Evolutionary conservation across 352 stramenopile species (phyloP).

Genomic region (Phytophthora lateralis): DNA sequence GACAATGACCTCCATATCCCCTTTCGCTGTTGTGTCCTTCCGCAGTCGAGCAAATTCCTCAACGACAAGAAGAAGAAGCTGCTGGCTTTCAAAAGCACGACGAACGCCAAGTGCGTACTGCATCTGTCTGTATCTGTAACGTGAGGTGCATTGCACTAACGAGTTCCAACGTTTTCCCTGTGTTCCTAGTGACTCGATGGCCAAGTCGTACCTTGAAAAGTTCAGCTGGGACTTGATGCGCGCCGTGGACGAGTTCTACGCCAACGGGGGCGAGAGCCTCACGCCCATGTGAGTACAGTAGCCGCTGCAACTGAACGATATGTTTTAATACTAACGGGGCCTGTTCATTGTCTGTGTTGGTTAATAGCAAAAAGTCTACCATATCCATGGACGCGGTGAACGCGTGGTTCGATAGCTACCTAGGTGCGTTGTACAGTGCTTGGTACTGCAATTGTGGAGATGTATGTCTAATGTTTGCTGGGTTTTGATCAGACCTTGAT

Average conservation of each 20-base stretch:
- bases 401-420: slow-evolving; percentile 73
- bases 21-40: background rate
- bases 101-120: slow-evolving; percentile 63
- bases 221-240: slow-evolving; percentile 85
- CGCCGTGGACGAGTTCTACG: slow-evolving; percentile 81
- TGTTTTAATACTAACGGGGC: too few species aligned
- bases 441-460: background rate
- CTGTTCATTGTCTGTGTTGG: background rate
- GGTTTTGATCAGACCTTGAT: slow-evolving; percentile 35
- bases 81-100: slow-evolving; percentile 75
- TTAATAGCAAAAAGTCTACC: slow-evolving; percentile 32
- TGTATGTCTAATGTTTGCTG: background rate
- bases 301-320: too few species aligned
- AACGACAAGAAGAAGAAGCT: slow-evolving; percentile 79
- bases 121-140: background rate
- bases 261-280: slow-evolving; percentile 54
- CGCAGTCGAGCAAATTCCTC: slow-evolving; percentile 49
- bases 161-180: too few species aligned
- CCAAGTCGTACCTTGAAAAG: slow-evolving; percentile 75
- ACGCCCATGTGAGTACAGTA: slow-evolving; percentile 23
- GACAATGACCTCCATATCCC: background rate
- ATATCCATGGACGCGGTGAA: slow-evolving; percentile 52
- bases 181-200: slow-evolving; percentile 56
- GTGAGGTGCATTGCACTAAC: too few species aligned
- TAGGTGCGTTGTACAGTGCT: slow-evolving; percentile 32